Evolutionary conservation across 73 alveolate genomes (phyloP).

Genomic region (Effrenium voratum): DNA sequence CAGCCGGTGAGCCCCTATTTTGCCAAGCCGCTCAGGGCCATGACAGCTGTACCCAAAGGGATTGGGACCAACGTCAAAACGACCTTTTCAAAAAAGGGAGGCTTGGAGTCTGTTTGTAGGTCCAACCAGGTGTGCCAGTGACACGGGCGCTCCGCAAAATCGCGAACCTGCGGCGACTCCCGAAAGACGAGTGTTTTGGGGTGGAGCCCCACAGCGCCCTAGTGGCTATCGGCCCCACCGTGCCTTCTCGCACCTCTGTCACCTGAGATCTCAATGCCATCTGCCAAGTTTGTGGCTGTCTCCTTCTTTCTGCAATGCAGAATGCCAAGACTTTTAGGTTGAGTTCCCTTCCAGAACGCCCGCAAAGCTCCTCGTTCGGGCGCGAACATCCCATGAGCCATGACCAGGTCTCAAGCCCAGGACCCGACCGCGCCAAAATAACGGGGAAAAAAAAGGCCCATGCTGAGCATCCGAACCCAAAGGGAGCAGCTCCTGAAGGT

Average conservation of each 20-base stretch:
- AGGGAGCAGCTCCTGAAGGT: conserved; percentile 43
- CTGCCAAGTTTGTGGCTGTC: too few relatives aligned
- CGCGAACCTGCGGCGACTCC: too few relatives aligned
- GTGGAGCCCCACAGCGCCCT: too few relatives aligned
- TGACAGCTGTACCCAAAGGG: not conserved
- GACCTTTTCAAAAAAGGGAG: not conserved
- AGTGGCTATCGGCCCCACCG: too few relatives aligned
- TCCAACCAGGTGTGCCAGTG: too few relatives aligned
- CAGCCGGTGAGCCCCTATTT: not conserved
- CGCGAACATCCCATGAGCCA: not conserved
- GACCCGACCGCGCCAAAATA: not conserved
- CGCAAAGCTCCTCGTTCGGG: not conserved
- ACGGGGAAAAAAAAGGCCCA: not conserved
- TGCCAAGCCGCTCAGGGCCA: not conserved
- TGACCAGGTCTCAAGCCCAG: not conserved
- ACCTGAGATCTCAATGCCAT: too few relatives aligned
- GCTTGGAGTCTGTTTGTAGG: too few relatives aligned
- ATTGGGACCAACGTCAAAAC: not conserved
- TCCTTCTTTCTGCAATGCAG: too few relatives aligned
- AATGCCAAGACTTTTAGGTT: not conserved
- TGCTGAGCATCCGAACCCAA: not conserved
- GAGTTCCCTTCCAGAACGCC: not conserved
- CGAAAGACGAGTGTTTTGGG: too few relatives aligned
- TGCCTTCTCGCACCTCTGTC: too few relatives aligned
- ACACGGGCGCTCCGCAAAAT: too few relatives aligned